Evolutionary conservation across 345 rosid species (phyloP), one percentile per base, ranked within the genome.

Genomic region (Excoecaria agallocha): DNA sequence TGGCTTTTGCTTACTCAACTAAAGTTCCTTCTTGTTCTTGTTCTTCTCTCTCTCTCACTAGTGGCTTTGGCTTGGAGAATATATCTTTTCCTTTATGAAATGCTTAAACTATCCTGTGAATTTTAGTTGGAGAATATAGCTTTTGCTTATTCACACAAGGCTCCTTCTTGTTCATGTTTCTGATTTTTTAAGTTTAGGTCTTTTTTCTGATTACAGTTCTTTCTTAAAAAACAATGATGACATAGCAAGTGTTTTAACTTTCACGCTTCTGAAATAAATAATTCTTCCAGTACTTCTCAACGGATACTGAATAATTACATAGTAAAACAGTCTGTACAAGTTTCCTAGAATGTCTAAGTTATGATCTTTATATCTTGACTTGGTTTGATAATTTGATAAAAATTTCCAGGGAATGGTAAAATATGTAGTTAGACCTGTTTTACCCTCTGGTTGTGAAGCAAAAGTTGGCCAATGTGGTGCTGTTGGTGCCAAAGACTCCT

Each of bases 361-460:
- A 17, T 17, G 24, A 1, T 13, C 10, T 65, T 12, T 41, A 4
- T 70, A n/a, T 41, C 65, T 12, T 57, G 19, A 41, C 25, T 52
- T 25, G n/a, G 59, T 60, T 77, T 84, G 46, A 85, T 74, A 66
- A 48, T 39, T 68, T 60, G 48, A 69, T 78, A 46, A 66, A 72
- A 68, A 79, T 50, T 30, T 85, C 60, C 88, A 93, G 99, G 99
- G 96, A 20, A 87, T 82, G 84, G 88, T 93, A 70, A 90, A 81
- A 45, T 95, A 95, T 83, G 91, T 91, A 77, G 91, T 93, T 78
- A 91, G 99, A 80, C 91, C 99, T 81, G 93, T 93, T 60, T 84
- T 93, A 81, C 94, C 98, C 69, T 86, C 83, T 58, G 94, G 96
- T 5, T 95, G 99, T 84, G 98, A 89, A 83, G 78, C 77, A 76